Conservation (phyloP, 2,329 filamentous ascomycete genomes). For the Aspergillus sp. region DNA sequence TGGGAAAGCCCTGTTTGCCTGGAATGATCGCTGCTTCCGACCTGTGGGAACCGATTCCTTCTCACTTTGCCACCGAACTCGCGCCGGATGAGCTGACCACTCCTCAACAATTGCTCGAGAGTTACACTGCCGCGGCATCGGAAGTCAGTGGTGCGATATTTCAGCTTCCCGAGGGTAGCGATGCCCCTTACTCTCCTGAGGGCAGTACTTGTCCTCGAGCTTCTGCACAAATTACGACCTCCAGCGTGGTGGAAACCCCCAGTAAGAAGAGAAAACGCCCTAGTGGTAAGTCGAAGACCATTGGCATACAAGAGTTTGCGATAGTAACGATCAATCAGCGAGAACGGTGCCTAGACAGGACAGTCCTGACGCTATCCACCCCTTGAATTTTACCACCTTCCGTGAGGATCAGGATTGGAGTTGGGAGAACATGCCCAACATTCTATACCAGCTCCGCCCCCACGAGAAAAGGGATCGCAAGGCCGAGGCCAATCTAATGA, state of each 20-base stretch:
- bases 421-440: constrained; percentile 21
- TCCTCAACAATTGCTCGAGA: too few relatives aligned
- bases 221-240: too few relatives aligned
- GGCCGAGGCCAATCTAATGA: background rate
- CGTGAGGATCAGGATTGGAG: constrained; percentile 21
- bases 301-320: background rate
- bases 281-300: background rate
- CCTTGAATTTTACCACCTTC: constrained; percentile 12
- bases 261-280: background rate
- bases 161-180: too few relatives aligned
- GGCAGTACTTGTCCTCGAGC: too few relatives aligned
- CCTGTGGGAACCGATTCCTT: too few relatives aligned
- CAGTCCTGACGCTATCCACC: constrained; percentile 9
- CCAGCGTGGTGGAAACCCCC: background rate
- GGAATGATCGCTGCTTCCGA: too few relatives aligned
- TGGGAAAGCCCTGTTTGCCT: too few relatives aligned
- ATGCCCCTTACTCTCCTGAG: too few relatives aligned
- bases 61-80: too few relatives aligned
- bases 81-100: too few relatives aligned
- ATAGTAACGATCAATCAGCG: background rate
- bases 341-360: constrained; percentile 12
- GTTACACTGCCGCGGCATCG: too few relatives aligned
- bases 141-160: too few relatives aligned
- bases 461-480: background rate
- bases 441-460: constrained; percentile 22